phyloP scores from a whole-genome alignment of 768 basidiomycete genomes.

The Podaxis pistillaris region DNA sequence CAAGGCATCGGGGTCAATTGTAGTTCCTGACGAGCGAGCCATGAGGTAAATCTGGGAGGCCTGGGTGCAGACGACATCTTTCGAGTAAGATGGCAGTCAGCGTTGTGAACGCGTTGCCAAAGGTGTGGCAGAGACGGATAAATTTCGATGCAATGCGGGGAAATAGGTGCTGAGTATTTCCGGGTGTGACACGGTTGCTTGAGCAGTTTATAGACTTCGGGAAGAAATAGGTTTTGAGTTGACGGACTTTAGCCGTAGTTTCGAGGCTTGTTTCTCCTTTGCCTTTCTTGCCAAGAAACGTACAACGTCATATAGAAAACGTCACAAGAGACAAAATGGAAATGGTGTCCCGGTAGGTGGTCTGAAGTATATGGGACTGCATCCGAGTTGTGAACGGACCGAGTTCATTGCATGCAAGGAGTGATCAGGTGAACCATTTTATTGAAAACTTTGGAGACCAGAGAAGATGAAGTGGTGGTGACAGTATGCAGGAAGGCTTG shows the following conservation, averaged over 20 bases:
- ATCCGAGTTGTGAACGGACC: neutral
- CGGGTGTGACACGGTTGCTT: neutral
- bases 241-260: neutral
- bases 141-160: constrained; percentile 5
- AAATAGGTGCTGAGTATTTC: constrained; percentile 3
- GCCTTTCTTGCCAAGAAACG: neutral
- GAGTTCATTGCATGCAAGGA: neutral
- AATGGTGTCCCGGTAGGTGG: neutral
- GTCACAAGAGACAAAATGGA: neutral
- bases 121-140: neutral
- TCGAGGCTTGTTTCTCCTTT: neutral
- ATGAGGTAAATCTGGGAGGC: neutral
- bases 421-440: neutral
- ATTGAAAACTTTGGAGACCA: neutral
- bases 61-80: neutral
- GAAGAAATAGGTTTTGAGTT: neutral
- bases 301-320: neutral
- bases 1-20: neutral
- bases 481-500: neutral
- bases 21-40: neutral
- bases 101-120: constrained; percentile 8
- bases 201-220: neutral
- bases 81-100: neutral
- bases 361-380: neutral
- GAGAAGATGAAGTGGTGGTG: neutral